Evolutionary conservation across 345 rosid species (phyloP), one percentile per base, ranked within the genome.

Genomic region (Citrus sp.): DNA sequence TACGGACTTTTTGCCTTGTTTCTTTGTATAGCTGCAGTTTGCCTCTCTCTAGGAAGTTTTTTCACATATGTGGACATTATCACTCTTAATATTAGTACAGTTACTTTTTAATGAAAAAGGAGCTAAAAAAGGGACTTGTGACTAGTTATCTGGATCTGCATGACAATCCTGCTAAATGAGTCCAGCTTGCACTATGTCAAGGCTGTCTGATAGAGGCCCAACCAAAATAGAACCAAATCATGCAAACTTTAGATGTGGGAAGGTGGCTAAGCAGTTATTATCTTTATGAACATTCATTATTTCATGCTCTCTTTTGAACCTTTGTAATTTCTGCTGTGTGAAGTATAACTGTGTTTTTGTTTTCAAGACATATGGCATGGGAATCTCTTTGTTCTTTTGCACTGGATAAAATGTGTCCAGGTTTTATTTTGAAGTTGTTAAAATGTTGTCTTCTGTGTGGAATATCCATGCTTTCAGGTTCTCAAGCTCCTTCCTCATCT

Each of bases 401-500:
- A 54, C 63, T 65, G 30, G 27, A 59, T 46, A 22, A 21, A 32
- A 9, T n/a, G n/a, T 32, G 60, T 51, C 21, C 37, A 64, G 25
- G 64, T 54, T 54, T 55, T 35, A 46, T 35, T n/a, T 54, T 32
- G 25, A 5, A 19, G 42, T 25, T 46, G 5, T 13, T 46, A 13
- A 46, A 28, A 70, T 51, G 24, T 40, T 51, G 74, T 71, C 38
- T 71, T 14, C 51, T 27, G 14, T 51, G 58, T 76, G n/a, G 58
- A 30, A 54, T 75, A 62, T 35, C 71, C 21, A 64, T 87, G 73
- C 24, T 85, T 82, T 82, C 91, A 94, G 97, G 87, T 65, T 87
- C 92, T 85, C 88, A 89, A 82, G 74, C 78, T 78, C 78, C 80
- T 72, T 24, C 64, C 63, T 80, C 75, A 62, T 82, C 94, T 40